Evolutionary conservation across 2,329 filamentous ascomycete species (phyloP).

Genomic region (Neonectria ditissima): DNA sequence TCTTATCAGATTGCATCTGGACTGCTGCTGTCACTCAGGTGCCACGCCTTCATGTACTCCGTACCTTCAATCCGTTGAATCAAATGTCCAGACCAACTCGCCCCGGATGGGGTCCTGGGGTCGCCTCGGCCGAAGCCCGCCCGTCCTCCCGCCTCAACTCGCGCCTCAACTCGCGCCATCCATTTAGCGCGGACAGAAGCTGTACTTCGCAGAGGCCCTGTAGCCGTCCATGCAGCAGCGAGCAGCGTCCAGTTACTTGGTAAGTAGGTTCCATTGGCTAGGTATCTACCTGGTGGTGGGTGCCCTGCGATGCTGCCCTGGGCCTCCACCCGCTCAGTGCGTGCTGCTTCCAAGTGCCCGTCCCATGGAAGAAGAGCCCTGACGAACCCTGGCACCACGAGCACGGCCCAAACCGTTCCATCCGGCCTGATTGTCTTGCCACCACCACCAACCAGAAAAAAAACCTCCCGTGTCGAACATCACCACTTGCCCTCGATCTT

Average conservation of each 20-base stretch:
- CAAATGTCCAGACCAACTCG: not conserved
- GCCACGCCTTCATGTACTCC: slow-evolving; percentile 1
- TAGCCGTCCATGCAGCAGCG: no score
- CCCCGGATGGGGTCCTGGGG: slow-evolving; percentile 18
- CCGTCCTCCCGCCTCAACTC: slow-evolving; percentile 26
- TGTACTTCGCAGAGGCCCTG: slow-evolving; percentile 27
- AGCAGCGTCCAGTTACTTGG: not conserved
- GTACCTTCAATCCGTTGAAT: not conserved
- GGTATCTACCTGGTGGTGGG: no score
- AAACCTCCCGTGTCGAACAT: slow-evolving; percentile 1
- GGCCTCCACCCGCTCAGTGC: slow-evolving; percentile 7
- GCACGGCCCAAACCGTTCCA: slow-evolving; percentile 31
- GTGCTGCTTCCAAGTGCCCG: not conserved
- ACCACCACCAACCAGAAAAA: slow-evolving; percentile 13
- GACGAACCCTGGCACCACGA: slow-evolving; percentile 12
- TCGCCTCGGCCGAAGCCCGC: slow-evolving; percentile 35
- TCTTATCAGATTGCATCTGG: not conserved
- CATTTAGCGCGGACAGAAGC: slow-evolving; percentile 21
- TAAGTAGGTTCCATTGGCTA: not conserved
- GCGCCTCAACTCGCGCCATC: slow-evolving; percentile 38
- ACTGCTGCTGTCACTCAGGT: not conserved
- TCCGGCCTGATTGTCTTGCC: slow-evolving; percentile 26
- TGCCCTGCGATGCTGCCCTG: not conserved
- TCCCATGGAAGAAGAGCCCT: not conserved
- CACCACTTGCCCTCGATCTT: not conserved